Evolutionary conservation across 768 basidiomycete genomes (phyloP), one percentile per base, ranked within the genome.

Genomic region (Lactarius tabidus): DNA sequence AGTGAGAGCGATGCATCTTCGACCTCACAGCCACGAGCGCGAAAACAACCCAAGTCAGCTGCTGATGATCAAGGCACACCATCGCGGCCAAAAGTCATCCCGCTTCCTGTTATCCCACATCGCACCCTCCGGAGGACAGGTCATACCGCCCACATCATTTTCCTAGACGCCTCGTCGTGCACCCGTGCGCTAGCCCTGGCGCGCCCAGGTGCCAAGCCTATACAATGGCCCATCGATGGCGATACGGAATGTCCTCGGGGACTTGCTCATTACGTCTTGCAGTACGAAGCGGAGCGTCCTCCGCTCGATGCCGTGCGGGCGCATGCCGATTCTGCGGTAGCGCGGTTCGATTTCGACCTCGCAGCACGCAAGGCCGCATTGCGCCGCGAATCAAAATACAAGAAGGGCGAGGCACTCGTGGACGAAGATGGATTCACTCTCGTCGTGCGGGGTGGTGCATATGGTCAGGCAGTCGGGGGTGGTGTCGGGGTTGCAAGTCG

Each of bases 341-440:
- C 82, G 36, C 78, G 85, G 29, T 94, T 85, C 79, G 95, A 96
- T 71, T 85, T 86, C 72, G 82, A 88, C 64, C 77, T 83, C 45
- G 83, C 84, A 33, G 85, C 84, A 74, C 77, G 77, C 67, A 86
- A 81, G 72, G 63, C 63, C 0, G 53, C 60, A 5, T 58, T 68
- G 54, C 63, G 64, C 58, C 84, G 83, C 68, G 81, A 82, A 72
- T 84, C 85, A 28, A 81, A 84, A 72, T 91, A 90, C 72, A 82
- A 79, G 69, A 91, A 92, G 73, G 91, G 92, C 26, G 93, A 93
- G 71, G 93, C 90, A 7, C 81, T 96, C 62, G 90, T 96, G 51
- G 95, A 98, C 74, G 93, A 91, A 65, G 95, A 98, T 67, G 95
- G 95, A 2, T 98, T 96, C 74, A 96, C 93, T 14, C 84, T 98